Evolutionary conservation across 495 filamentous ascomycete species (phyloP).

Genomic region (Penicillium tannophilum): DNA sequence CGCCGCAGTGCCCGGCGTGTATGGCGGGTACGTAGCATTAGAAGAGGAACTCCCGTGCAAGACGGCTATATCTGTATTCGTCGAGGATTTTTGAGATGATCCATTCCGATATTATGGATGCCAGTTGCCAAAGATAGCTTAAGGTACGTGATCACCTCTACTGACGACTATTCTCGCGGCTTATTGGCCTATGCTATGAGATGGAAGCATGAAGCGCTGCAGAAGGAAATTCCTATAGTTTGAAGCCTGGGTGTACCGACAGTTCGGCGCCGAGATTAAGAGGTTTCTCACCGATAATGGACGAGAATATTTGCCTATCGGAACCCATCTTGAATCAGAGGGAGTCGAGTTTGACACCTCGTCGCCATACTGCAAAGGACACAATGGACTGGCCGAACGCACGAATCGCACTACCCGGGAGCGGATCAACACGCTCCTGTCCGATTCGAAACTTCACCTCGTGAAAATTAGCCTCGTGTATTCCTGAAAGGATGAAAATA

Average conservation of each 20-base stretch:
- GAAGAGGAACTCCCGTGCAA: conserved; percentile 11
- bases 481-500: no score
- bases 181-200: conserved; percentile 7
- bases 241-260: conserved; percentile 10
- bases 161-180: conserved; percentile 12
- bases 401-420: conserved; percentile 16
- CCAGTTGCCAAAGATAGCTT: conserved; percentile 13
- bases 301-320: conserved; percentile 12
- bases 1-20: conserved; percentile 9
- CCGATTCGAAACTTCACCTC: conserved; percentile 4
- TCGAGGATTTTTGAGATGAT: conserved; percentile 12
- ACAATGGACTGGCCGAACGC: conserved; percentile 18
- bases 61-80: conserved; percentile 10
- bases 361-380: conserved; percentile 16
- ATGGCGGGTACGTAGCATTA: conserved; percentile 8
- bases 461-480: no score
- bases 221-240: conserved; percentile 9
- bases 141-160: conserved; percentile 12
- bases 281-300: conserved; percentile 15
- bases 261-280: conserved; percentile 13
- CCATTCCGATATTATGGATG: conserved; percentile 15
- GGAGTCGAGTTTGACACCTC: conserved; percentile 15
- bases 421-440: conserved; percentile 17
- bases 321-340: conserved; percentile 14
- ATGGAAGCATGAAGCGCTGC: conserved; percentile 11